phyloP scores from a whole-genome alignment of 208 protist genomes.

The Acanthamoeba lenticulata region DNA sequence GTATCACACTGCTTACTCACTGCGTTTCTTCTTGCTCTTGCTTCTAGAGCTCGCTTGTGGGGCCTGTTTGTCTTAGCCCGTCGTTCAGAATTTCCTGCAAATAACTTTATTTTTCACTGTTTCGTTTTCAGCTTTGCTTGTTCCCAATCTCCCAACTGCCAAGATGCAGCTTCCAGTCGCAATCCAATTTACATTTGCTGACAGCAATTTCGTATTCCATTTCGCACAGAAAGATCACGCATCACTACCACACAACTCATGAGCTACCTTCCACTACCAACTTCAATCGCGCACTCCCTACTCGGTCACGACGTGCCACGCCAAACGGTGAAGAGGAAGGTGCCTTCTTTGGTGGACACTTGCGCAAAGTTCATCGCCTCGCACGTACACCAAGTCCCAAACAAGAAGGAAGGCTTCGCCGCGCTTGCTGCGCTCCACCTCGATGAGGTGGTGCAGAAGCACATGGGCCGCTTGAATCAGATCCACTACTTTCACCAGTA shows the following conservation, averaged over 20 bases:
- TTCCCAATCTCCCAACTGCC: background rate
- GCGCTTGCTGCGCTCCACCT: background rate
- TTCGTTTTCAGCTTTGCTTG: background rate
- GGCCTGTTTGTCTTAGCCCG: too few relatives aligned
- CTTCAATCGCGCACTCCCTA: background rate
- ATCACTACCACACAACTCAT: background rate
- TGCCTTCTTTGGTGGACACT: background rate
- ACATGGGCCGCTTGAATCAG: constrained; percentile 12
- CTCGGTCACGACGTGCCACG: background rate
- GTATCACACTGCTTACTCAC: too few relatives aligned
- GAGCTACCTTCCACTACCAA: background rate
- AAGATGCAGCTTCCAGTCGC: too few relatives aligned
- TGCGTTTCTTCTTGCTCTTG: too few relatives aligned
- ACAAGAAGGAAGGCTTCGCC: background rate
- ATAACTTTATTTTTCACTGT: background rate
- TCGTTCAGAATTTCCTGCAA: too few relatives aligned
- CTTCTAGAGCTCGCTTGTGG: too few relatives aligned
- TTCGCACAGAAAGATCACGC: background rate
- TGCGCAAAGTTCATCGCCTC: background rate
- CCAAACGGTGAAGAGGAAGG: background rate
- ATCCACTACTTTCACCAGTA: constrained; percentile 16
- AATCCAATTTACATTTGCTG: background rate
- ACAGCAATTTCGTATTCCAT: constrained; percentile 1
- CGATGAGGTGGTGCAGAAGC: background rate
- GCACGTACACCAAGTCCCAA: background rate